Evolutionary conservation across 805 yeast genomes (phyloP).

Genomic region (Candida lessepsii): DNA sequence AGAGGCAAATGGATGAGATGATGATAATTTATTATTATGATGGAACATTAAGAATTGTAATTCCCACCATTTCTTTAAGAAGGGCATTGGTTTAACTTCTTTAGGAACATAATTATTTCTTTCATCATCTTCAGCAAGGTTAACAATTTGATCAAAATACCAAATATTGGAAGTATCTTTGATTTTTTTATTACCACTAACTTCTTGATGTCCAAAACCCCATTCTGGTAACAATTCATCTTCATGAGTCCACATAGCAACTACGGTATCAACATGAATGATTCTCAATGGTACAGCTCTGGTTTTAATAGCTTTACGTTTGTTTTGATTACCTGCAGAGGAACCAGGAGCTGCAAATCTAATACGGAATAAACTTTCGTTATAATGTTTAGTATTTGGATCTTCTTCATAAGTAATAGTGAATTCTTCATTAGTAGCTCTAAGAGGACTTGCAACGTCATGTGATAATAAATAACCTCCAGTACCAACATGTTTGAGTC

Average conservation of each 20-base stretch:
- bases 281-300: constrained; percentile 67
- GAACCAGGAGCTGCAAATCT: constrained; percentile 45
- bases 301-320: constrained; percentile 57
- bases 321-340: constrained; percentile 42
- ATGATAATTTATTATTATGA: constrained; percentile 82
- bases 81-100: constrained; percentile 59
- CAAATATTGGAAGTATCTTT: constrained; percentile 68
- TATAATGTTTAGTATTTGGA: constrained; percentile 48
- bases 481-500: constrained; percentile 80
- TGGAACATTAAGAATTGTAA: constrained; percentile 85
- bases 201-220: constrained; percentile 91
- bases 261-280: constrained; percentile 81
- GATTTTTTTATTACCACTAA: constrained; percentile 87
- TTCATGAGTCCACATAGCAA: constrained; percentile 91
- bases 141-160: constrained; percentile 69
- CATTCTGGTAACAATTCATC: constrained; percentile 88
- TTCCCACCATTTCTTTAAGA: constrained; percentile 86
- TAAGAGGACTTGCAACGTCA: constrained; percentile 93
- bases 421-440: constrained; percentile 91
- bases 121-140: constrained; percentile 49
- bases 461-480: constrained; percentile 81
- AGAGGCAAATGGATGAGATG: constrained; percentile 95
- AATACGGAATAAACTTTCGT: constrained; percentile 77
- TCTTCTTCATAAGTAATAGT: constrained; percentile 66
- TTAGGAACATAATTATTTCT: constrained; percentile 69